These are phyloP conservation scores for Peronospora farinosa DNA, from an alignment of 352 stramenopile species.

Conservation along the genomic window DNA sequence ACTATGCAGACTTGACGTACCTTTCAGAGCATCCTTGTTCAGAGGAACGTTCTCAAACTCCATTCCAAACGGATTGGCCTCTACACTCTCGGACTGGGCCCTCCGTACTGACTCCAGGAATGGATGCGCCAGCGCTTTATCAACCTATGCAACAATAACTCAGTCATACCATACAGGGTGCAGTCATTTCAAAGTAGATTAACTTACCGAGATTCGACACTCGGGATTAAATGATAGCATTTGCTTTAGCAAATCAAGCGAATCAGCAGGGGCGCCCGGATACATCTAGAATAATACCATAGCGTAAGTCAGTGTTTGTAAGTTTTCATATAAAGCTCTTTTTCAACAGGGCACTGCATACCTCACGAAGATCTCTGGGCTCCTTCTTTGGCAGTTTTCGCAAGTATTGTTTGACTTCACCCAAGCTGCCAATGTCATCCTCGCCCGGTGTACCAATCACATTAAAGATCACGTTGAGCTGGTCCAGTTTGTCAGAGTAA, in stretches of 20 bases:
- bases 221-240: slow-evolving; percentile 83
- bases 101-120: slow-evolving; percentile 79
- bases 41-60: slow-evolving; percentile 85
- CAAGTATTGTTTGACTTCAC: slow-evolving; percentile 84
- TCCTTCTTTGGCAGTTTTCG: slow-evolving; percentile 82
- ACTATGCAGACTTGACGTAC: slow-evolving; percentile 17
- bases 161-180: not conserved
- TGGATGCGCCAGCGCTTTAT: slow-evolving; percentile 75
- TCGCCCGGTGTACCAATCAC: slow-evolving; percentile 91
- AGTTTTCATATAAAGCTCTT: not conserved
- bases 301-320: slow-evolving; percentile 2
- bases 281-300: slow-evolving; percentile 48
- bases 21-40: slow-evolving; percentile 82
- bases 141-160: slow-evolving; percentile 37
- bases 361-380: slow-evolving; percentile 60
- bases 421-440: slow-evolving; percentile 79
- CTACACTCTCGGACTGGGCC: slow-evolving; percentile 62
- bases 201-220: slow-evolving; percentile 68
- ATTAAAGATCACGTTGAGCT: slow-evolving; percentile 95
- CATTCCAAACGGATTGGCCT: slow-evolving; percentile 80
- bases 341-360: slow-evolving; percentile 15
- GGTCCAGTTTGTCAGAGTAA: slow-evolving; percentile 85
- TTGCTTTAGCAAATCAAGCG: slow-evolving; percentile 78
- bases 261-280: slow-evolving; percentile 66
- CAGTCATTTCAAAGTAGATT: not conserved